These are phyloP conservation scores for Elsinoe perseae DNA, from an alignment of 2,329 filamentous ascomycete genomes.

Conservation along the genomic window DNA sequence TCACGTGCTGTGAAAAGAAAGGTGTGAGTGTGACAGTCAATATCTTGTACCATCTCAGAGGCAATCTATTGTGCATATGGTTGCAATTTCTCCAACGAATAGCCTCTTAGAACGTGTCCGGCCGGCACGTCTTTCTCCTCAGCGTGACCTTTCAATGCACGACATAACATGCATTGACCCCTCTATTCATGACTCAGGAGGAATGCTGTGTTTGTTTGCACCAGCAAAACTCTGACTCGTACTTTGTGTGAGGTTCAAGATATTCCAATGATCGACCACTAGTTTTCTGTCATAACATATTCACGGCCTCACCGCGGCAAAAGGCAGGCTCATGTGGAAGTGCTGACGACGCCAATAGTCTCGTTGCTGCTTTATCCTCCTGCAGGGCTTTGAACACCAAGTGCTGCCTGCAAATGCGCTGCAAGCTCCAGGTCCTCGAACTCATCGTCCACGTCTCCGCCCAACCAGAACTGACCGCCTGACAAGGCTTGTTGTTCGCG, in stretches of 20 bases:
- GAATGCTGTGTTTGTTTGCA: background rate
- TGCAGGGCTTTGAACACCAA: constrained; percentile 6
- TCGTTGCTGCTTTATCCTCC: background rate
- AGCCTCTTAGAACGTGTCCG: background rate
- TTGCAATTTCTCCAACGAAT: constrained; percentile 5
- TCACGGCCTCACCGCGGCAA: background rate
- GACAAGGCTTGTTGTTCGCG: constrained; percentile 33
- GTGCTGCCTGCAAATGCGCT: constrained; percentile 19
- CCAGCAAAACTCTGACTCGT: background rate
- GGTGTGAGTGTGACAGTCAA: background rate
- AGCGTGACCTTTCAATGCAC: background rate
- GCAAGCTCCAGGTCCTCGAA: constrained; percentile 32
- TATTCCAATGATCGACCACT: constrained; percentile 10
- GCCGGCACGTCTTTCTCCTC: background rate
- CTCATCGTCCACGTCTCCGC: constrained; percentile 26
- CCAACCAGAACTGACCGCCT: constrained; percentile 42
- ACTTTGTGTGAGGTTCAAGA: background rate
- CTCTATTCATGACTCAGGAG: background rate
- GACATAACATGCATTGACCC: constrained; percentile 6
- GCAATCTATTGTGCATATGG: constrained; percentile 7
- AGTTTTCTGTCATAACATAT: background rate
- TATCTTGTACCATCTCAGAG: constrained; percentile 3
- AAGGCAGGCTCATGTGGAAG: background rate
- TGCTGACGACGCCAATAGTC: constrained; percentile 4
- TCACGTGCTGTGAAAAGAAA: background rate